Evolutionary conservation across 495 filamentous ascomycete genomes (phyloP), one percentile per base, ranked within the genome.

Genomic region (Penicillium robsamsonii): DNA sequence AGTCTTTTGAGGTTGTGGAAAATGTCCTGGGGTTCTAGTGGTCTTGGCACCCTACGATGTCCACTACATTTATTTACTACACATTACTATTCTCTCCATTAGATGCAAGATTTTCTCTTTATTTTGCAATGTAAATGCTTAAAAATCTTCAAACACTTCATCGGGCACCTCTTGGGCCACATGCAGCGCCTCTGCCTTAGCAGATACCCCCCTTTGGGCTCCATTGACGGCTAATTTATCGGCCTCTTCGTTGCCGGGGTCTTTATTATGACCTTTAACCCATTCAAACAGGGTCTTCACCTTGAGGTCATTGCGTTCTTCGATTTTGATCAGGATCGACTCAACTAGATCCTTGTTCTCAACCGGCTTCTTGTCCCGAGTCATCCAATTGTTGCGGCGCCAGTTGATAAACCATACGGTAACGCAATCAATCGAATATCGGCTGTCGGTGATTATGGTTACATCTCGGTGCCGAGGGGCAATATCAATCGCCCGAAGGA

Each of bases 361-460:
- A 5, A 98, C 94, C 0, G 79, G 75, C 53, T 87, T 88, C 9
- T 81, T 81, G 12, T 78, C 73, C 4, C 83, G 67, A 5, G 85
- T 95, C 67, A 77, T 81, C 94, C 93, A 98, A 4, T 81, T 79
- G 59, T 96, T 93, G 53, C 71, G 80, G 20, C 81, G 76, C 94
- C 94, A 98, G 52, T 81, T 87, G 15, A 72, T 60, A 63, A 83
- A 90, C 94, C 94, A 98, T 24, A 83, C 79, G 0, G 88, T 96
- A n/a, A 89, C 83, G 66, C 93, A 97, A 57, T 91, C 82, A 69
- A 97, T 96, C 10, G 88, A 79, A 71, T 97, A 98, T 55, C 84
- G 83, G 65, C 86, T 91, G 72, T 97, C 94, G 15, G 87, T 88
- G 63, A 87, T 80, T 60, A 97, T 90, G 33, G 81, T 79, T 13